Evolutionary conservation across 768 basidiomycete genomes (phyloP), one percentile per base, ranked within the genome.

Genomic region (Russula griseocarnosa): DNA sequence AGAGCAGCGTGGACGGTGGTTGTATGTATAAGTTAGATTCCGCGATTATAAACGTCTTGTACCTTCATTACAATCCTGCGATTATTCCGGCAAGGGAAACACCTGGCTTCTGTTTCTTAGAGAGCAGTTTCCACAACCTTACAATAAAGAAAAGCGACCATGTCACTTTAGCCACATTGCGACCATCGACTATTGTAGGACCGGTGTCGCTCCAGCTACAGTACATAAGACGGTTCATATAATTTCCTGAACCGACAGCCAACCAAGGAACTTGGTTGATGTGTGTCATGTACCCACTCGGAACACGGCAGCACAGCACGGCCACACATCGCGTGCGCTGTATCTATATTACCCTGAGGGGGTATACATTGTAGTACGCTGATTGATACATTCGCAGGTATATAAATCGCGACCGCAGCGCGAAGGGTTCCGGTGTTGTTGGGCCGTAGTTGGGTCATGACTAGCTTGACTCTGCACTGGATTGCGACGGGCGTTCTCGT

Each of bases 1-100:
- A 14, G 74, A 75, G 50, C 62, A 66, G 10, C 54, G 74, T 52
- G 79, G 80, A 22, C 66, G 70, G 24, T 79, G 79, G 79, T 66
- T 74, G 32, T 80, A 78, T 26, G 74, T 74, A n/a, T 79, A 67
- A 70, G n/a, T 40, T 3, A 13, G 38, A 44, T 9, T 50, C 6
- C 8, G 38, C 10, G 4, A 18, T n/a, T 63, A 32, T 58, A 60
- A 60, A n/a, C 8, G 26, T 5, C 11, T 42, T 50, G n/a, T n/a
- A 7, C 22, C 26, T n/a, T 40, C 40, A 5, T 50, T 26, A 52
- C 10, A 28, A 51, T 30, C 34, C n/a, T 32, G 30, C 20, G 32
- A 36, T 40, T 22, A 18, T 55, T 58, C 30, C 30, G 11, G 42
- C 40, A 10, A 32, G 13, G 46, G 30, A 40, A 54, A 28, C 13